Conservation (phyloP, 352 stramenopile species). For the Globisporangium canariense region DNA sequence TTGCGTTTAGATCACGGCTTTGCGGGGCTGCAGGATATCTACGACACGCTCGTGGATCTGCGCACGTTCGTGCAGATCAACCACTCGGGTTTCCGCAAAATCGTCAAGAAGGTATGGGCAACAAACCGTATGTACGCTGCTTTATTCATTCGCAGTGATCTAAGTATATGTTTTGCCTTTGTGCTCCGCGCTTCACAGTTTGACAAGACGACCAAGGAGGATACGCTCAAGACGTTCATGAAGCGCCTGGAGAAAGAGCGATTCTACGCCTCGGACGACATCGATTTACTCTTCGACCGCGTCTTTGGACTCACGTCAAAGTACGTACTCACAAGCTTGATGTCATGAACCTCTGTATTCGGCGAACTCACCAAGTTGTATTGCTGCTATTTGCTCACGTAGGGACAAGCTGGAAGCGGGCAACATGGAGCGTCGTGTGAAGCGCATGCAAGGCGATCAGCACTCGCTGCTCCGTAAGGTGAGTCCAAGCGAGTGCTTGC, state of each 20-base stretch:
- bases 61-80: slow-evolving; percentile 91
- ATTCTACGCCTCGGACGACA: slow-evolving; percentile 82
- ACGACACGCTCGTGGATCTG: slow-evolving; percentile 87
- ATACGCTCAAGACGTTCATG: slow-evolving; percentile 77
- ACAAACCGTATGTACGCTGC: background rate
- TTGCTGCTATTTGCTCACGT: slow-evolving; percentile 2
- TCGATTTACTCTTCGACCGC: slow-evolving; percentile 72
- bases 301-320: slow-evolving; percentile 81
- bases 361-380: background rate
- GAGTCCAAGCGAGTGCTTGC: slow-evolving; percentile 10
- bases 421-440: slow-evolving; percentile 84
- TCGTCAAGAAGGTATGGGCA: slow-evolving; percentile 87
- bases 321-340: slow-evolving; percentile 24
- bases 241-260: slow-evolving; percentile 66
- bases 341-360: slow-evolving; percentile 5
- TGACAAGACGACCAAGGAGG: slow-evolving; percentile 86
- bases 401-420: slow-evolving; percentile 84
- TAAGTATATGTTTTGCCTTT: background rate
- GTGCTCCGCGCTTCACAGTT: slow-evolving; percentile 41
- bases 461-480: slow-evolving; percentile 82
- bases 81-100: slow-evolving; percentile 91
- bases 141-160: background rate
- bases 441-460: slow-evolving; percentile 80
- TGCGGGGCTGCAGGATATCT: slow-evolving; percentile 84
- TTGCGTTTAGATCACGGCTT: slow-evolving; percentile 57